Percentiles rank a stretch among this genome's conserved stretches.
phyloP scores from a whole-genome alignment of 179 eudicot genomes.

The Pouteria campechiana region DNA sequence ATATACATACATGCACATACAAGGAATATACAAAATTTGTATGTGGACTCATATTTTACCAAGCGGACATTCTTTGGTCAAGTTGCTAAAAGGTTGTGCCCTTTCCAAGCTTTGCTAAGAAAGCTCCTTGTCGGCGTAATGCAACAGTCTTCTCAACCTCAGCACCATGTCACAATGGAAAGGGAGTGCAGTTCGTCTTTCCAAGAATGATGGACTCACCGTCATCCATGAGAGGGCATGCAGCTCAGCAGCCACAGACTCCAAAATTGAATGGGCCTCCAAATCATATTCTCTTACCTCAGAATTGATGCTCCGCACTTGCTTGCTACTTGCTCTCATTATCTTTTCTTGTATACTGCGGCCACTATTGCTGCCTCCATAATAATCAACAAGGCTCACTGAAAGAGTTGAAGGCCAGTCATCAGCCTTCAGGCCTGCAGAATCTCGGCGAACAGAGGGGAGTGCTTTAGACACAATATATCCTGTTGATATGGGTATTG shows the following conservation, averaged over 20 bases:
- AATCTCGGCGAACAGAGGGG: slow-evolving; percentile 59
- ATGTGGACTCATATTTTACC: too few relatives aligned
- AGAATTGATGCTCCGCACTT: slow-evolving; percentile 23
- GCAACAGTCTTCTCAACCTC: slow-evolving; percentile 71
- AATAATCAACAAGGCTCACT: slow-evolving; percentile 77
- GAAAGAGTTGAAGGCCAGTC: slow-evolving; percentile 96
- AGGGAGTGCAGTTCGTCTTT: slow-evolving; percentile 81
- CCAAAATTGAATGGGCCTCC: slow-evolving; percentile 58
- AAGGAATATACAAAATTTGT: too few relatives aligned
- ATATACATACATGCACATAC: too few relatives aligned
- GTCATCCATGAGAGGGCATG: slow-evolving; percentile 98
- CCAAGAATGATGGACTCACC: slow-evolving; percentile 83
- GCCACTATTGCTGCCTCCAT: slow-evolving; percentile 43
- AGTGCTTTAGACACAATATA: slow-evolving; percentile 87
- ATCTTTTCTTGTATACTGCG: slow-evolving; percentile 42
- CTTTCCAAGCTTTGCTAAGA: slow-evolving; percentile 14
- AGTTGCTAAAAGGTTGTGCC: too few relatives aligned
- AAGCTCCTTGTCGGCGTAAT: slow-evolving; percentile 83
- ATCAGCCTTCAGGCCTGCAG: slow-evolving; percentile 34
- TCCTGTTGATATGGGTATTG: slow-evolving; percentile 74
- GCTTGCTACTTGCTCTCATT: slow-evolving; percentile 28
- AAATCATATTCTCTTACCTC: slow-evolving; percentile 54
- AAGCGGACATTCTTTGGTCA: too few relatives aligned
- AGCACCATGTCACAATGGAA: slow-evolving; percentile 89
- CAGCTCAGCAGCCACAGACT: slow-evolving; percentile 67